phyloP scores from a whole-genome alignment of 1,284 basidiomycete species.

The Trichosporon sp. region DNA sequence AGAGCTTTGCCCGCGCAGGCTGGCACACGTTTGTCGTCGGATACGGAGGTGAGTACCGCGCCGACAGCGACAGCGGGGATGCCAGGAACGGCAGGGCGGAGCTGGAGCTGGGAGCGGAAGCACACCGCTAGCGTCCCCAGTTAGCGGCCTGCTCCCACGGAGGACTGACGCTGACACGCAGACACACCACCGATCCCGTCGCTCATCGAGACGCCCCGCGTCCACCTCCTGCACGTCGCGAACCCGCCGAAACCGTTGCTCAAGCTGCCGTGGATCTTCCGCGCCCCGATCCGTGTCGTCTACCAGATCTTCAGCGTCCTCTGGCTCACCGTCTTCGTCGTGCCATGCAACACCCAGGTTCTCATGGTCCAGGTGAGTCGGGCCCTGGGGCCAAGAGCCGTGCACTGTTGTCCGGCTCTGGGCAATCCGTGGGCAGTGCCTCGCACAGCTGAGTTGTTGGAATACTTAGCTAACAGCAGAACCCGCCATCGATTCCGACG shows the following conservation, averaged over 20 bases:
- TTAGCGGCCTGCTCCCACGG: background rate
- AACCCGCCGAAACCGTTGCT: slow-evolving; percentile 64
- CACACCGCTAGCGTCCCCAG: background rate
- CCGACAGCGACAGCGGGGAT: background rate
- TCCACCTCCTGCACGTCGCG: slow-evolving; percentile 64
- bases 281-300: slow-evolving; percentile 75
- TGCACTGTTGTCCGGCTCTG: background rate
- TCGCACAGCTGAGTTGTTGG: background rate
- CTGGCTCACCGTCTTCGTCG: slow-evolving; percentile 55
- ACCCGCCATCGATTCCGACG: slow-evolving; percentile 94
- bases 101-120: background rate
- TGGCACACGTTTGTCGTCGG: slow-evolving; percentile 81
- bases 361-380: slow-evolving; percentile 78
- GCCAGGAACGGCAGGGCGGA: background rate
- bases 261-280: slow-evolving; percentile 60
- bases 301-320: slow-evolving; percentile 66
- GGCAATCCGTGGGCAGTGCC: background rate
- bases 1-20: slow-evolving; percentile 76
- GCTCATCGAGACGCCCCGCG: slow-evolving; percentile 60
- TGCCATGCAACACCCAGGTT: slow-evolving; percentile 70
- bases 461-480: slow-evolving; percentile 55
- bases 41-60: slow-evolving; percentile 64
- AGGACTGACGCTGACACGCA: slow-evolving; percentile 36
- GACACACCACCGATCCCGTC: slow-evolving; percentile 70
- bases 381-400: background rate